Evolutionary conservation across 306 rosid species (phyloP).

Genomic region (Gastrolobium bilobum): DNA sequence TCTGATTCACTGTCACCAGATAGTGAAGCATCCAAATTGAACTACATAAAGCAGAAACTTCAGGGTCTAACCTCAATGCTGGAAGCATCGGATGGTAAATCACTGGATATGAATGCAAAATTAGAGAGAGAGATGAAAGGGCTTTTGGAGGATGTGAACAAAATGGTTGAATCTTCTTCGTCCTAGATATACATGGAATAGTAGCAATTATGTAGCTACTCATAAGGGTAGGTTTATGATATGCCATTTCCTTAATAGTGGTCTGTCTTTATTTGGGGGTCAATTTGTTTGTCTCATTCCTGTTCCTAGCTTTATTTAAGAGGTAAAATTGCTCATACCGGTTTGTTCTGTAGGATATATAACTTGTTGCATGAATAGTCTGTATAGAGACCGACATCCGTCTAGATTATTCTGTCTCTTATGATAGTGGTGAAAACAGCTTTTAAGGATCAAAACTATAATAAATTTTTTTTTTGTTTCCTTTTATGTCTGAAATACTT

Average conservation of each 20-base stretch:
- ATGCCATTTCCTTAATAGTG: constrained; percentile 45
- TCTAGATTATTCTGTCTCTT: constrained; percentile 20
- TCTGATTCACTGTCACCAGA: constrained; percentile 44
- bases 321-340: constrained; percentile 29
- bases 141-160: constrained; percentile 69
- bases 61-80: constrained; percentile 63
- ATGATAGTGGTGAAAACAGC: constrained; percentile 33
- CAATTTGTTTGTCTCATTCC: constrained; percentile 42
- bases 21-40: constrained; percentile 54
- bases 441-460: constrained; percentile 39
- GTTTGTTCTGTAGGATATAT: constrained; percentile 40
- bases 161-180: constrained; percentile 59
- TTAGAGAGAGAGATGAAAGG: constrained; percentile 63
- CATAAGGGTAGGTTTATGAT: constrained; percentile 50
- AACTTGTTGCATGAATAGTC: constrained; percentile 44
- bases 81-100: constrained; percentile 53
- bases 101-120: constrained; percentile 51
- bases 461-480: neutral
- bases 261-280: constrained; percentile 38
- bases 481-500: constrained; percentile 1
- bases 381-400: constrained; percentile 46
- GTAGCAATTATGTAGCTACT: constrained; percentile 42
- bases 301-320: constrained; percentile 37
- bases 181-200: constrained; percentile 48
- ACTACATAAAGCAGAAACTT: constrained; percentile 60